Percentiles rank a stretch among this genome's conserved stretches.
phyloP scores from a whole-genome alignment of 129 eudicot genomes.

The Ambrosia trifida region DNA sequence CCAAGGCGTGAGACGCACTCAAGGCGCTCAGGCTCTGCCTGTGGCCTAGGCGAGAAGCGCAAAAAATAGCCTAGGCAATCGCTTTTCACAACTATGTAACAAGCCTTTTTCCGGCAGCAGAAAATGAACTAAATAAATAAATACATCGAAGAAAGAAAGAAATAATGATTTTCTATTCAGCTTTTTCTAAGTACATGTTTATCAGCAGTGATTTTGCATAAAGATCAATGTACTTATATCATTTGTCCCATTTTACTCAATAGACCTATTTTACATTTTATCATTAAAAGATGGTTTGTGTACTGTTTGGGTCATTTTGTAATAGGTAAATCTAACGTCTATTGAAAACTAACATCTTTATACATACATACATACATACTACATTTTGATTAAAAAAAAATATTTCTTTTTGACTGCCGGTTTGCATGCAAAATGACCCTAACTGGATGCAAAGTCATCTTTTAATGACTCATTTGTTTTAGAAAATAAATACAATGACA shows the following conservation, averaged over 20 bases:
- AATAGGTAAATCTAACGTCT: background rate
- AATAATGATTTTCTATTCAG: constrained; percentile 11
- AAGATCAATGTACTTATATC: background rate
- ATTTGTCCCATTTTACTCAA: background rate
- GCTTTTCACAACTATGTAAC: no score
- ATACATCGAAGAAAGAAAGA: constrained; percentile 15
- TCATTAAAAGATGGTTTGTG: background rate
- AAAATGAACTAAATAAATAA: background rate
- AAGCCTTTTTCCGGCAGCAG: background rate
- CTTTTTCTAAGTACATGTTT: background rate
- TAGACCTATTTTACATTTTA: background rate
- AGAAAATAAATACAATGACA: background rate
- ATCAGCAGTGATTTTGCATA: background rate
- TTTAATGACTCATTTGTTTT: background rate
- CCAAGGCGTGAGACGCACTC: no score
- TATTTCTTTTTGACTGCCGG: background rate
- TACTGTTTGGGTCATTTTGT: background rate
- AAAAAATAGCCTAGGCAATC: no score
- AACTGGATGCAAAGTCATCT: background rate
- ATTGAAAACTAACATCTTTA: background rate
- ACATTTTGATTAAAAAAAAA: background rate
- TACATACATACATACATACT: background rate
- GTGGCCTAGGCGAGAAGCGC: no score
- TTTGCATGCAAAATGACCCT: constrained; percentile 1
- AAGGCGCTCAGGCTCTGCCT: no score